phyloP scores from a whole-genome alignment of 2,329 filamentous ascomycete genomes.

The Ceratocystis eucalypticola region DNA sequence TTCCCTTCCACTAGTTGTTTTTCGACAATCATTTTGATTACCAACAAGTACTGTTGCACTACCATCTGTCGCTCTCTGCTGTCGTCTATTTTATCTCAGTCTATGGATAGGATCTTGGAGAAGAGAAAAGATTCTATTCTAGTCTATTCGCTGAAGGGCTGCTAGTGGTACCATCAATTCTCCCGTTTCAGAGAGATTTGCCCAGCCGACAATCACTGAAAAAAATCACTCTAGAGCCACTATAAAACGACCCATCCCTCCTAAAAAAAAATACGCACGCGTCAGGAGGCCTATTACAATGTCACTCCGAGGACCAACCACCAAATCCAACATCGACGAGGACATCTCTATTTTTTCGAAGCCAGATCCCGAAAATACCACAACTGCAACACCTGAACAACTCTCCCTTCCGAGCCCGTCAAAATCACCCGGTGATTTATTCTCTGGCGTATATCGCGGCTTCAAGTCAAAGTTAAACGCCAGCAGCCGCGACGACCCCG shows the following conservation, averaged over 20 bases:
- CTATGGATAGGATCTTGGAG: not conserved
- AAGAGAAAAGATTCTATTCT: not conserved
- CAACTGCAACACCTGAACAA: not conserved
- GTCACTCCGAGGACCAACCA: not conserved
- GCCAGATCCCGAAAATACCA: not conserved
- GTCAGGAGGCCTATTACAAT: constrained; percentile 6
- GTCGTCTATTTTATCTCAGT: not conserved
- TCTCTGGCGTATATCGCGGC: constrained; percentile 40
- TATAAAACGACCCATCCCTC: not conserved
- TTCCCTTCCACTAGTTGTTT: not conserved
- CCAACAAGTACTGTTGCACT: too few relatives aligned
- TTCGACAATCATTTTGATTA: too few relatives aligned
- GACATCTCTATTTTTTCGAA: constrained; percentile 11
- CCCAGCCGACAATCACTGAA: not conserved
- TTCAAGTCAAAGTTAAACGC: constrained; percentile 28
- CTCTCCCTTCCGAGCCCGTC: constrained; percentile 18
- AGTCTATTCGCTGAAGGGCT: constrained; percentile 1
- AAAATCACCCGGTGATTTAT: constrained; percentile 34
- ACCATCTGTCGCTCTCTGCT: not conserved
- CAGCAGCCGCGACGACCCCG: constrained; percentile 31
- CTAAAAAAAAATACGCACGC: not conserved
- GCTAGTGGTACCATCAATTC: not conserved
- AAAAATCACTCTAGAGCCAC: not conserved
- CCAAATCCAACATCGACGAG: constrained; percentile 1
- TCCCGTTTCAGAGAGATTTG: constrained; percentile 1